These are phyloP conservation scores for Psilocybe subaeruginosa DNA, from an alignment of 768 basidiomycete species.

Conservation along the genomic window DNA sequence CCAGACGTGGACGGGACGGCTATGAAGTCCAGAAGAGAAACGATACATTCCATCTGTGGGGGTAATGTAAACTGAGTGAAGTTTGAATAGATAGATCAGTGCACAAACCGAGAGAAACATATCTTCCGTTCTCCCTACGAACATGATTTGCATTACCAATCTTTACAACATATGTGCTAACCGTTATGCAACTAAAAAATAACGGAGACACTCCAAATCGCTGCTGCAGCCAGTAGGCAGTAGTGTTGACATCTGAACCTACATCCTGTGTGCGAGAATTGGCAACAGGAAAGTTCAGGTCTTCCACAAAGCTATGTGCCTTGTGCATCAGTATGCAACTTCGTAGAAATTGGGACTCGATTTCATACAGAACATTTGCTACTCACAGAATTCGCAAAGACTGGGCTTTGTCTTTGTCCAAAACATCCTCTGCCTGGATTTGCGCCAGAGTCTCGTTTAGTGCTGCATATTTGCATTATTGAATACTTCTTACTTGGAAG, in stretches of 20 bases:
- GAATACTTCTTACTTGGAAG: conserved; percentile 2
- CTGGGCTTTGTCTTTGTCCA: background rate
- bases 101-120: background rate
- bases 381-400: conserved; percentile 9
- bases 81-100: background rate
- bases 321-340: too few species aligned
- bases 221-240: conserved; percentile 7
- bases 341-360: background rate
- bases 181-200: background rate
- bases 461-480: background rate
- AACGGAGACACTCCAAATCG: conserved; percentile 8
- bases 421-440: background rate
- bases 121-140: background rate
- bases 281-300: conserved; percentile 3
- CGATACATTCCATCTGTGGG: conserved; percentile 7
- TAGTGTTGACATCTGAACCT: background rate
- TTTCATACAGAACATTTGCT: too few species aligned
- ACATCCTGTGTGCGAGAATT: background rate
- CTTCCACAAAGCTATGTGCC: conserved; percentile 4
- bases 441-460: background rate
- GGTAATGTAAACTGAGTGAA: too few species aligned
- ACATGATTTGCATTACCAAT: background rate
- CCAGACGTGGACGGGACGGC: conserved; percentile 2
- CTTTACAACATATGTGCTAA: background rate
- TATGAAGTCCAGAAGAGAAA: background rate